These are phyloP conservation scores for Inonotus obliquus DNA, from an alignment of 1,284 basidiomycete species.

Conservation along the genomic window DNA sequence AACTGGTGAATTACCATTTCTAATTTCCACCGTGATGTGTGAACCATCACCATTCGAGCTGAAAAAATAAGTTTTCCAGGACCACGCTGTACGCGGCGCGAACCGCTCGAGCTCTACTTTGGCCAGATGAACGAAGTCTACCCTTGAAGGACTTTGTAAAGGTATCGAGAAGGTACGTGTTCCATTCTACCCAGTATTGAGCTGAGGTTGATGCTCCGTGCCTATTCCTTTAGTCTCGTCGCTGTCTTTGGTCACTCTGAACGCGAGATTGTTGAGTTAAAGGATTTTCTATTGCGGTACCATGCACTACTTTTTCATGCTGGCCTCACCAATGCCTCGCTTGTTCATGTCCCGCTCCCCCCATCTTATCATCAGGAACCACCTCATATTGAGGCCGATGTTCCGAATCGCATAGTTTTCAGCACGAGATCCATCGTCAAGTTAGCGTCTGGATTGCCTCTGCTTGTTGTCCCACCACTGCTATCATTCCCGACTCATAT, in stretches of 20 bases:
- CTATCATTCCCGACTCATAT: slow-evolving; percentile 36
- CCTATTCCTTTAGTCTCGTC: slow-evolving; percentile 31
- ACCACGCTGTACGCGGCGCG: slow-evolving; percentile 54
- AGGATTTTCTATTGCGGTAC: slow-evolving; percentile 50
- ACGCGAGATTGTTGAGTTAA: slow-evolving; percentile 30
- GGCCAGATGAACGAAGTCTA: slow-evolving; percentile 43
- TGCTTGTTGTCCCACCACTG: slow-evolving; percentile 44
- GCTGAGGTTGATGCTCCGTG: neutral
- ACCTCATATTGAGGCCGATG: slow-evolving; percentile 36
- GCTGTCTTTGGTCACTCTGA: slow-evolving; percentile 34
- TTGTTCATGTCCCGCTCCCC: slow-evolving; percentile 30
- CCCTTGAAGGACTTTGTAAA: slow-evolving; percentile 47
- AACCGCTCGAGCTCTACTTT: slow-evolving; percentile 59
- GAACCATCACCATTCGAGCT: no score
- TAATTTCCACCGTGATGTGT: no score
- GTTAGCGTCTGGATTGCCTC: slow-evolving; percentile 34
- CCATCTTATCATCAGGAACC: slow-evolving; percentile 25
- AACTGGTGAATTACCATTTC: no score
- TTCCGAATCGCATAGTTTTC: slow-evolving; percentile 32
- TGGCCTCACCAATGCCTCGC: slow-evolving; percentile 47
- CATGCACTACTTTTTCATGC: slow-evolving; percentile 52
- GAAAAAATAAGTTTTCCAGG: no score
- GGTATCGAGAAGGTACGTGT: slow-evolving; percentile 53
- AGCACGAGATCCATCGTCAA: slow-evolving; percentile 35
- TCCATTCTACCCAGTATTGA: neutral